phyloP scores from a whole-genome alignment of 805 yeast species.

The Kodamaea laetipori region DNA sequence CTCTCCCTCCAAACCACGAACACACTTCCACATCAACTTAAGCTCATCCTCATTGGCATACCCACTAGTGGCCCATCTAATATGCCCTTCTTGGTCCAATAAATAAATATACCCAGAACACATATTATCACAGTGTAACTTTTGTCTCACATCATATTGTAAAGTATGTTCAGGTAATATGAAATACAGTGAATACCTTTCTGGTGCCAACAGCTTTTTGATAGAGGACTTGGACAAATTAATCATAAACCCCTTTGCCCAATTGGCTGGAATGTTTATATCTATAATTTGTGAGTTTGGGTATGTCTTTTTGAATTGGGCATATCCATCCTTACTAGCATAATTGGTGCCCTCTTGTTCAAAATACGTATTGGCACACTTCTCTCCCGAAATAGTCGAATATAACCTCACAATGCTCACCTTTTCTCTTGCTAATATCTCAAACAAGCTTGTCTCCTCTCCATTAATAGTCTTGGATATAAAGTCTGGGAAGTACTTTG shows the following conservation, averaged over 20 bases:
- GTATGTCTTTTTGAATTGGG: slow-evolving; percentile 35
- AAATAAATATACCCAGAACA: slow-evolving; percentile 84
- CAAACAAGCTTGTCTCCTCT: slow-evolving; percentile 37
- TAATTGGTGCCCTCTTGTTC: slow-evolving; percentile 44
- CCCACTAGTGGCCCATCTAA: slow-evolving; percentile 94
- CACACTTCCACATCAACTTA: slow-evolving; percentile 63
- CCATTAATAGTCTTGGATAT: slow-evolving; percentile 53
- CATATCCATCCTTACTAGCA: slow-evolving; percentile 33
- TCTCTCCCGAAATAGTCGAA: slow-evolving; percentile 70
- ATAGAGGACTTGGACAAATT: slow-evolving; percentile 48
- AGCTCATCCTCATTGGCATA: slow-evolving; percentile 69
- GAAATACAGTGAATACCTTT: slow-evolving; percentile 60
- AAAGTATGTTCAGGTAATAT: slow-evolving; percentile 63
- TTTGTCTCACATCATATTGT: slow-evolving; percentile 56
- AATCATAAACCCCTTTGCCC: slow-evolving; percentile 62
- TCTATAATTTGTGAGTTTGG: slow-evolving; percentile 74
- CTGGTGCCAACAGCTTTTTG: slow-evolving; percentile 45
- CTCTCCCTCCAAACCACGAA: slow-evolving; percentile 60
- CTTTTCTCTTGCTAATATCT: slow-evolving; percentile 44
- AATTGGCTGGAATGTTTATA: slow-evolving; percentile 71
- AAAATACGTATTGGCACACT: slow-evolving; percentile 64
- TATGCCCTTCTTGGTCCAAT: slow-evolving; percentile 69
- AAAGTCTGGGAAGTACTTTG: slow-evolving; percentile 83
- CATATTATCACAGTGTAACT: slow-evolving; percentile 66
- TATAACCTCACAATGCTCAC: slow-evolving; percentile 66